Evolutionary conservation across 352 stramenopile species (phyloP).

Genomic region (Pelagophyceae sp.): DNA sequence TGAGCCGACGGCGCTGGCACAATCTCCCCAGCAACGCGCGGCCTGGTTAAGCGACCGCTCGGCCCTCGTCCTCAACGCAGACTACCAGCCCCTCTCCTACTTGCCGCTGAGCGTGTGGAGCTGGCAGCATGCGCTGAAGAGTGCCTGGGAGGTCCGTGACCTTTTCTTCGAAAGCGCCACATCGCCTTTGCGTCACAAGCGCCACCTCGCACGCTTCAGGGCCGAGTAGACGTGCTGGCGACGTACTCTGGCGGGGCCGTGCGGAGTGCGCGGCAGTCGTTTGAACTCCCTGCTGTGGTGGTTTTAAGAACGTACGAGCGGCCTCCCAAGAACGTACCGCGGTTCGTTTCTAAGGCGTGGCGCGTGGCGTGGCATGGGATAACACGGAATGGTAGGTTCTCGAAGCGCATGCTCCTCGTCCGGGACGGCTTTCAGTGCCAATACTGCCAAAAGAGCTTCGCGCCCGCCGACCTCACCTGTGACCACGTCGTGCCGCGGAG

Average conservation of each 20-base stretch:
- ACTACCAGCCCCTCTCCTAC: conserved; percentile 61
- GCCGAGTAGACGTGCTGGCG: conserved; percentile 57
- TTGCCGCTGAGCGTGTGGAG: conserved; percentile 54
- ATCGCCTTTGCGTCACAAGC: too few relatives aligned
- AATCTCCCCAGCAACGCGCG: too few relatives aligned
- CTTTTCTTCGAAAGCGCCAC: too few relatives aligned
- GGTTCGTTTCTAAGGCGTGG: too few relatives aligned
- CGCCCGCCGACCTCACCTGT: conserved; percentile 51
- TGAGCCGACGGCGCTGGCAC: too few relatives aligned
- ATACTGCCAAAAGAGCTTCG: conserved; percentile 54
- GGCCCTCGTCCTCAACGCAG: conserved; percentile 61
- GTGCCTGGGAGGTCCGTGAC: conserved; percentile 52
- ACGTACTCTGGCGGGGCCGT: conserved; percentile 43
- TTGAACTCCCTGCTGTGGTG: conserved; percentile 41
- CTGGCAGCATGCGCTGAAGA: conserved; percentile 66
- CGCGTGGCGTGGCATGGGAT: too few relatives aligned
- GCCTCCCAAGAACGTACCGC: background rate
- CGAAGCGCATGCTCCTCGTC: conserved; percentile 42
- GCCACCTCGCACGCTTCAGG: too few relatives aligned
- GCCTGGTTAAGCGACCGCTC: too few relatives aligned
- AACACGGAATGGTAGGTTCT: too few relatives aligned
- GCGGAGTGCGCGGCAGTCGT: conserved; percentile 40
- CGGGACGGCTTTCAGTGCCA: conserved; percentile 60
- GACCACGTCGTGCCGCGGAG: conserved; percentile 58
- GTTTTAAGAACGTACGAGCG: conserved; percentile 3